phyloP scores from a whole-genome alignment of 2,329 filamentous ascomycete genomes.

The Pyricularia grisea region DNA sequence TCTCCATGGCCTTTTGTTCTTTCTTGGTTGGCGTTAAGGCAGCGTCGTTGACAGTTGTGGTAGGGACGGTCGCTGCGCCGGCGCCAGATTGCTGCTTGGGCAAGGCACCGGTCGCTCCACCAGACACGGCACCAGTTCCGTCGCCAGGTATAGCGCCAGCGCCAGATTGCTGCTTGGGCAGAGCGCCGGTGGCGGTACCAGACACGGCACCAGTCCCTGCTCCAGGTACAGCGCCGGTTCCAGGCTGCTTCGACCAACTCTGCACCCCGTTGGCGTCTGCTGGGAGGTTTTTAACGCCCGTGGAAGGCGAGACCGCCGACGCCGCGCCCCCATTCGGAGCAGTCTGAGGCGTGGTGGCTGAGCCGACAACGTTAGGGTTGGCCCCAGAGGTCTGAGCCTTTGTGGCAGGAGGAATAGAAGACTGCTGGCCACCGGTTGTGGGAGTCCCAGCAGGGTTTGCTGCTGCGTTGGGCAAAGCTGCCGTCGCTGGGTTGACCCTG shows the following conservation, averaged over 20 bases:
- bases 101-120: no score
- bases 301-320: neutral
- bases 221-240: neutral
- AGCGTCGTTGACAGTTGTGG: neutral
- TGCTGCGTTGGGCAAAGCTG: neutral
- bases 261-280: neutral
- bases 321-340: no score
- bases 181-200: no score
- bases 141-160: no score
- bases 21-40: neutral
- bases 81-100: no score
- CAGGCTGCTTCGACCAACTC: neutral
- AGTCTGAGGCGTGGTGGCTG: no score
- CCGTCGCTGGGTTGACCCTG: neutral
- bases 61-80: neutral
- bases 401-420: no score
- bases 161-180: no score
- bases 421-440: no score
- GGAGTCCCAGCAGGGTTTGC: neutral
- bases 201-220: no score
- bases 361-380: neutral
- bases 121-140: no score
- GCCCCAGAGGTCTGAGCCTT: neutral
- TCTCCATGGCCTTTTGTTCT: neutral
- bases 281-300: neutral